Base-by-base conservation (phyloP, 208 protist genomes). In the Trypanosoma avium region DNA sequence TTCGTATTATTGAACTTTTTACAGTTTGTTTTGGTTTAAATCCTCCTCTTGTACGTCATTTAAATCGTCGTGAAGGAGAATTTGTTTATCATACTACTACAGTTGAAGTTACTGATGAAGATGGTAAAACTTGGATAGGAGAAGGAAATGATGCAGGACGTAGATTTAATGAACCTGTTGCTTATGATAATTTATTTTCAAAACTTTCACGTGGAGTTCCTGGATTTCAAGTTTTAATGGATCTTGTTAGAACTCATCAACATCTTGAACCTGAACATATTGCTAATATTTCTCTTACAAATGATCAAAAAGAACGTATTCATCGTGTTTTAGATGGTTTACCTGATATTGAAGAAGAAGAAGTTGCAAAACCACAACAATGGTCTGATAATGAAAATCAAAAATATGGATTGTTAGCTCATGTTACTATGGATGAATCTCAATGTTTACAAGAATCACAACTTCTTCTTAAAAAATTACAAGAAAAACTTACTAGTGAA, bases 1-100 rank as follows among this genome's bases (percentile, higher is more conserved):
- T 73, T 22, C 87, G 79, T 26, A 77, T 82, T 2, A 66, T 93
- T 47, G 63, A 81, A 35, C 64, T 93, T 43, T 90, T 82, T 65
- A 75, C 81, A 1, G 10, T 89, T 12, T 93, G 87, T 70, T 81
- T 80, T 29, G 84, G 73, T 8, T 22, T 93, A 7, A 35, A 56
- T 0, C 67, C 77, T 4, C 81, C 84, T 9, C 8, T 60, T 30
- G 73, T 77, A 32, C 49, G 48, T 19, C 58, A 81, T 17, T 19
- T 76, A 5, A 77, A 79, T 10, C 76, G 71, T 5, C 49, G 59
- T 45, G 53, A 67, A 27, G 67, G 67, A 6, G 7, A 9, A 13
- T 54, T 61, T 15, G 54, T 79, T 0, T 13, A 48, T 9, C 69
- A 77, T 56, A 54, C 40, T 12, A 75, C 67, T 26, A 65, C 33